Evolutionary conservation across 345 rosid species (phyloP).

Genomic region (Erodium maritimum): DNA sequence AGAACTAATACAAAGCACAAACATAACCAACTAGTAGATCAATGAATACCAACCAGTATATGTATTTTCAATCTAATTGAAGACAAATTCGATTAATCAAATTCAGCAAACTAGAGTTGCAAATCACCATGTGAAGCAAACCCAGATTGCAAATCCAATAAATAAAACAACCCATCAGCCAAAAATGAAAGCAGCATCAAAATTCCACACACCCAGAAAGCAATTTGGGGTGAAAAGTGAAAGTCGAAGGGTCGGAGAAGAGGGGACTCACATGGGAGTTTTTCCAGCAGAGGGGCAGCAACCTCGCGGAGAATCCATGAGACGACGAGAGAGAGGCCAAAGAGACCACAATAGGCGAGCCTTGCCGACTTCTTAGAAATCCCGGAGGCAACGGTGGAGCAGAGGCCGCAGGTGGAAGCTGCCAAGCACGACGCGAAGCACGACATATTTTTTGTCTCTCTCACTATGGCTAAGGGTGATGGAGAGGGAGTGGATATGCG

Average conservation of each 20-base stretch:
- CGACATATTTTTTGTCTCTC: slow-evolving; percentile 33
- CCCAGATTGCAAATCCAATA: background rate
- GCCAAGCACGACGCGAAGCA: slow-evolving; percentile 77
- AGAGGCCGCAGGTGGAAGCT: slow-evolving; percentile 77
- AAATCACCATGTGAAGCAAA: background rate
- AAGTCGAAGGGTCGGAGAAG: slow-evolving; percentile 4
- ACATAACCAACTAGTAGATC: background rate
- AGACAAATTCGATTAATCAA: background rate
- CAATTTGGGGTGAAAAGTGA: background rate
- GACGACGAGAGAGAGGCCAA: slow-evolving; percentile 68
- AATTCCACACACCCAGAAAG: background rate
- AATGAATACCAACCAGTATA: background rate
- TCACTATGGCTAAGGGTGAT: background rate
- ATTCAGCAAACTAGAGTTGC: background rate
- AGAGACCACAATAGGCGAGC: slow-evolving; percentile 87
- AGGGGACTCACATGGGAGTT: slow-evolving; percentile 48
- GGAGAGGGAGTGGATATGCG: no score
- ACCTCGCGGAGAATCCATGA: slow-evolving; percentile 88
- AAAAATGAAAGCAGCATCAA: no score
- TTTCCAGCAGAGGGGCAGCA: slow-evolving; percentile 66
- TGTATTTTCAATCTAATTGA: no score
- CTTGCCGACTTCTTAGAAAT: slow-evolving; percentile 74
- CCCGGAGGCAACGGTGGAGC: slow-evolving; percentile 81
- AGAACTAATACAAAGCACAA: background rate
- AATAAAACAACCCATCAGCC: background rate